A percentile compares a stretch with the other conserved stretches of the same genome.
phyloP scores from a whole-genome alignment of 768 basidiomycete species.

The Mycena leptocephala region DNA sequence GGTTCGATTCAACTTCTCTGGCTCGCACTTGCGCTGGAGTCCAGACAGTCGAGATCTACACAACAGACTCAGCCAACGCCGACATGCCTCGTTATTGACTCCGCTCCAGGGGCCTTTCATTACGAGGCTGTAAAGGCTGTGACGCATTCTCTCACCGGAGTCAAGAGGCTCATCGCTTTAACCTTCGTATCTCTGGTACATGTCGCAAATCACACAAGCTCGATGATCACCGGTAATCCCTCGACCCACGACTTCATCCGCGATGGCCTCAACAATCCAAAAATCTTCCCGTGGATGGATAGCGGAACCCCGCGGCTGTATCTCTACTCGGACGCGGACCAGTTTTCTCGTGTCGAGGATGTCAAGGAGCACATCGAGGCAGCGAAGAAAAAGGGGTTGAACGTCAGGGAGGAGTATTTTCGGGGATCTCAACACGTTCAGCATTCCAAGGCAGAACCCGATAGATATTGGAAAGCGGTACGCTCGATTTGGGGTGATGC shows the following conservation, averaged over 20 bases:
- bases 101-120: not conserved
- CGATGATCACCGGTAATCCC: not conserved
- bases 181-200: not conserved
- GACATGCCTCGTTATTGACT: conserved; percentile 9
- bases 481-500: not conserved
- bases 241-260: not conserved
- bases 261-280: not conserved
- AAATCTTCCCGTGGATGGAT: not conserved
- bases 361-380: not conserved
- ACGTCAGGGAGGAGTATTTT: not conserved
- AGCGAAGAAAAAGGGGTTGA: not conserved
- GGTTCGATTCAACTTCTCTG: not conserved
- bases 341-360: not conserved
- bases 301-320: not conserved
- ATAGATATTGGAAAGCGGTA: conserved; percentile 9
- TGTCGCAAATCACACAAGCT: not conserved
- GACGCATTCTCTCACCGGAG: not conserved
- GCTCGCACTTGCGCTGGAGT: not conserved
- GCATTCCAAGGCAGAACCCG: not conserved
- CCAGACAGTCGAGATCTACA: too few species aligned
- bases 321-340: conserved; percentile 20
- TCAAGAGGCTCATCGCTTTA: not conserved
- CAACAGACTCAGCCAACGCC: not conserved
- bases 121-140: not conserved
- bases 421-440: conserved; percentile 4